Conservation (phyloP, 1,284 basidiomycete species). For the Meira nashicola region DNA sequence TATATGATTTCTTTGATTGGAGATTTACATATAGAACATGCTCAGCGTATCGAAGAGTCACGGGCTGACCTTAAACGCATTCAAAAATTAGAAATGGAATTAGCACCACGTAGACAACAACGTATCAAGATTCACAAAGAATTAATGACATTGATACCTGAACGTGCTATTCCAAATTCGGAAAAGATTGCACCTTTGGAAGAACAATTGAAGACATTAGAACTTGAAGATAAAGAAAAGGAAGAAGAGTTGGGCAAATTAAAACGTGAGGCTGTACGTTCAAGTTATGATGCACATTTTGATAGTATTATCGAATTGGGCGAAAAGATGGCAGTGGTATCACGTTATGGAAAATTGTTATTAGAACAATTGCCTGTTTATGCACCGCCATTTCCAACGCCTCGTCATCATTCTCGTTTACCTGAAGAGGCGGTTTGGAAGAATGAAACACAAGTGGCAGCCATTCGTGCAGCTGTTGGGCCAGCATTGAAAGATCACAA, state of each 20-base stretch:
- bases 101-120: constrained; percentile 24
- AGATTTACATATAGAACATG: constrained; percentile 39
- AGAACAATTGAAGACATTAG: constrained; percentile 24
- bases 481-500: constrained; percentile 29
- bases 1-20: constrained; percentile 38
- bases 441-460: constrained; percentile 29
- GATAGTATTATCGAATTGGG: constrained; percentile 45
- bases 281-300: constrained; percentile 17
- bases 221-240: constrained; percentile 33
- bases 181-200: constrained; percentile 22
- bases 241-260: constrained; percentile 33
- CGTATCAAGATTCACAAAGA: constrained; percentile 38
- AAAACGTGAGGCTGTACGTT: constrained; percentile 23
- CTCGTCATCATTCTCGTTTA: constrained; percentile 15
- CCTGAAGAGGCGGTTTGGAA: constrained; percentile 30
- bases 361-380: constrained; percentile 28
- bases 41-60: constrained; percentile 29
- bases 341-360: constrained; percentile 42
- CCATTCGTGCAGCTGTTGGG: constrained; percentile 33
- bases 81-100: constrained; percentile 32
- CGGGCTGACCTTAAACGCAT: constrained; percentile 34
- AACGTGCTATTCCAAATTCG: constrained; percentile 24
- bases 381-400: constrained; percentile 28
- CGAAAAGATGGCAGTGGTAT: constrained; percentile 39
- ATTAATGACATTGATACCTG: constrained; percentile 33